A percentile compares a stretch with the other conserved stretches of the same genome.
Evolutionary conservation across 169 alveolate genomes (phyloP).

Genomic region (Eimeria necatrix): DNA sequence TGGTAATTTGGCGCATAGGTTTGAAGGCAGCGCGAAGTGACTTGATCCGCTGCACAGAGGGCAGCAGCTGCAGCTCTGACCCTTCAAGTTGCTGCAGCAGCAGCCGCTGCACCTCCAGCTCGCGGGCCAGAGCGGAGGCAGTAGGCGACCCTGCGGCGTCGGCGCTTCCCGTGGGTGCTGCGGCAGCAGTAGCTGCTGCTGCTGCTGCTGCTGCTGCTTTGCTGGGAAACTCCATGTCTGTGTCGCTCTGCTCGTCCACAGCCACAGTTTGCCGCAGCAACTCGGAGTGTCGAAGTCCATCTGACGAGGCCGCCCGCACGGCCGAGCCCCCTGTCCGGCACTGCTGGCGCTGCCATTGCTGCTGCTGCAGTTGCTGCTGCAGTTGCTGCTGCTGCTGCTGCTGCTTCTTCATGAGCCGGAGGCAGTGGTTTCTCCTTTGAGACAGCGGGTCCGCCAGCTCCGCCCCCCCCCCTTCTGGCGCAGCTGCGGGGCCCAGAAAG

Average conservation of each 20-base stretch:
- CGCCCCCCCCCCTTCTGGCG: background rate
- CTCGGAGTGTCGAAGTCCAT: background rate
- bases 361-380: background rate
- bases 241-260: background rate
- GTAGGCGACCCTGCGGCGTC: background rate
- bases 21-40: constrained; percentile 2
- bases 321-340: background rate
- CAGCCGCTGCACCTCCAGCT: constrained; percentile 60
- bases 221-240: background rate
- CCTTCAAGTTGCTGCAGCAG: constrained; percentile 56
- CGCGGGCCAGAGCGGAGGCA: constrained; percentile 43
- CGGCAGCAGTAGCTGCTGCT: constrained; percentile 21
- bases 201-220: constrained; percentile 16
- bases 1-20: constrained; percentile 7
- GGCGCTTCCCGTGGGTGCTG: background rate
- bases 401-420: constrained; percentile 30
- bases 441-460: constrained; percentile 1
- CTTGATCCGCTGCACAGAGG: constrained; percentile 35
- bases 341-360: constrained; percentile 23
- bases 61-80: constrained; percentile 63
- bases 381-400: constrained; percentile 43
- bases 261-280: background rate
- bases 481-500: background rate
- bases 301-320: constrained; percentile 31
- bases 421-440: constrained; percentile 20